These are phyloP conservation scores for Astrephomene gubernaculifera DNA, from an alignment of 139 green algal genomes.

Conservation along the genomic window DNA sequence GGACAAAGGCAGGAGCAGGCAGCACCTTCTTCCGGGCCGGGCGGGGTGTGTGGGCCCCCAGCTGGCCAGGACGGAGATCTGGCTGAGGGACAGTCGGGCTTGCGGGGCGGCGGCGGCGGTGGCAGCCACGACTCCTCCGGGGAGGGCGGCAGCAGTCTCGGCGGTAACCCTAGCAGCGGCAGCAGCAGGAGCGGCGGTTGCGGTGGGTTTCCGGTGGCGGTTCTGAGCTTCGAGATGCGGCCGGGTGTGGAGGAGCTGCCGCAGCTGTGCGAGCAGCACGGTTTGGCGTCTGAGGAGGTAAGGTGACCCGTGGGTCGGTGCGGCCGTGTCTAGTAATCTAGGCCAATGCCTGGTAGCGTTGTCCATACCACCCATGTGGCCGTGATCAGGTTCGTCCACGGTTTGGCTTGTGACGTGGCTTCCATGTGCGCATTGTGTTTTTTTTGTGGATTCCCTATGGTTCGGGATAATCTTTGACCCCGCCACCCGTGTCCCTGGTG, in stretches of 20 bases:
- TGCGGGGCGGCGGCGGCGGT: neutral
- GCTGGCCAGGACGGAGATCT: neutral
- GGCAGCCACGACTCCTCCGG: too few species aligned
- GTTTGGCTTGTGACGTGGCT: neutral
- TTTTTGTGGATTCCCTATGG: too few species aligned
- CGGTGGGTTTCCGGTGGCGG: neutral
- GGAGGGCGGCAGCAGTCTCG: too few species aligned
- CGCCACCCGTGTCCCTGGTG: neutral
- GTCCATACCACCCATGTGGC: neutral
- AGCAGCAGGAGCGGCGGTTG: neutral
- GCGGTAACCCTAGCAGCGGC: too few species aligned
- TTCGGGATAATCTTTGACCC: too few species aligned
- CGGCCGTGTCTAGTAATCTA: too few species aligned
- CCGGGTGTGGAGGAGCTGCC: constrained; percentile 40
- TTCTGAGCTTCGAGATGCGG: constrained; percentile 23
- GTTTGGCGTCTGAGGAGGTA: constrained; percentile 3
- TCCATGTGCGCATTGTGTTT: neutral
- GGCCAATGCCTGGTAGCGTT: neutral
- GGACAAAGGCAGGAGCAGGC: neutral
- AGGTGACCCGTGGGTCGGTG: neutral
- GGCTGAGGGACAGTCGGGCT: too few species aligned
- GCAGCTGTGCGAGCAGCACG: constrained; percentile 10
- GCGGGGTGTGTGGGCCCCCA: neutral
- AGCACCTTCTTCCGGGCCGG: too few species aligned
- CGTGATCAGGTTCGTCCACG: neutral